A percentile compares a stretch with the other conserved stretches of the same genome.
Evolutionary conservation across 768 basidiomycete species (phyloP).

Genomic region (Suillus brevipes): DNA sequence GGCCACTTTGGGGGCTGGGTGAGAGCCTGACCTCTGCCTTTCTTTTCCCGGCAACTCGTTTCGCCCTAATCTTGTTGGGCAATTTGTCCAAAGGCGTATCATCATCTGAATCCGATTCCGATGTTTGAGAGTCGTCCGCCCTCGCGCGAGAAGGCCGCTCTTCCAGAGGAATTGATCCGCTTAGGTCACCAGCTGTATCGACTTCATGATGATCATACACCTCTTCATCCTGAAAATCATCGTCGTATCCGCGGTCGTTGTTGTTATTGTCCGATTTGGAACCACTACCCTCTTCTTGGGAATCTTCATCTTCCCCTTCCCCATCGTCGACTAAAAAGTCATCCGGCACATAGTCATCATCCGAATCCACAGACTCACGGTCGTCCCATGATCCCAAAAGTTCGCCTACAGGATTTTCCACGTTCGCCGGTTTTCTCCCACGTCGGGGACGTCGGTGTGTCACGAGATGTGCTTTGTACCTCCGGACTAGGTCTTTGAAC

Average conservation of each 20-base stretch:
- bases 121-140: background rate
- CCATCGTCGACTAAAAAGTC: conserved; percentile 6
- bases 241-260: background rate
- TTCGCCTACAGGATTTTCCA: conserved; percentile 6
- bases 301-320: background rate
- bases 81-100: conserved; percentile 1
- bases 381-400: conserved; percentile 2
- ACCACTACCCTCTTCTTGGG: background rate
- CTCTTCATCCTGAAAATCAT: background rate
- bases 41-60: background rate
- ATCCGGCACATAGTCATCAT: background rate
- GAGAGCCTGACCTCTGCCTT: background rate
- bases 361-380: background rate
- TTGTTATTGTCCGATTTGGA: background rate
- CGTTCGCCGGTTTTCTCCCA: background rate
- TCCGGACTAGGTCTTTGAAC: background rate
- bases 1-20: background rate
- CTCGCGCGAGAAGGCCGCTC: background rate
- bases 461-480: background rate
- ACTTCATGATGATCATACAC: background rate
- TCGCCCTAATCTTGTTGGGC: background rate
- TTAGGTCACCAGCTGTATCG: background rate
- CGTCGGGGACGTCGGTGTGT: background rate
- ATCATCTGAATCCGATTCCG: background rate
- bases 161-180: background rate